A percentile compares a stretch with the other conserved stretches of the same genome.
These are phyloP conservation scores for Paecilomyces dactylethromorphus DNA, from an alignment of 2,329 filamentous ascomycete genomes.

Conservation along the genomic window DNA sequence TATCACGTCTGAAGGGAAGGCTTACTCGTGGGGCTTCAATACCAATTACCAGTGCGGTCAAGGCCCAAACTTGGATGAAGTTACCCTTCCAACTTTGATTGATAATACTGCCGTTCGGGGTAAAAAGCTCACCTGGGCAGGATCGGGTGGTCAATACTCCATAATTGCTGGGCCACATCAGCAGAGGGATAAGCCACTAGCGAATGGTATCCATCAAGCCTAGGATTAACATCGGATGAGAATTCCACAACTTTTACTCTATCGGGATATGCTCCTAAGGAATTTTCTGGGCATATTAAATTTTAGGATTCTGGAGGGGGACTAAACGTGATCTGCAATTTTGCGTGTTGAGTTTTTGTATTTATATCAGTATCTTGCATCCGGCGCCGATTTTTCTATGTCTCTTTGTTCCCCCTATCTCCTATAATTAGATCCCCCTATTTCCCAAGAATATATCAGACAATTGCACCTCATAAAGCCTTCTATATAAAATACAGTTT, in stretches of 20 bases:
- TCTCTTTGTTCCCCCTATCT: too few species aligned
- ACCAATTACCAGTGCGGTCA: conserved; percentile 8
- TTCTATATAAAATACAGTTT: too few species aligned
- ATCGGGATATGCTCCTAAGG: background rate
- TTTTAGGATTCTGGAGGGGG: too few species aligned
- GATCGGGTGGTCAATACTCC: conserved; percentile 8
- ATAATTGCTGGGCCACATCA: background rate
- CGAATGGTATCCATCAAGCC: background rate
- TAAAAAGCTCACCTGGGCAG: conserved; percentile 10
- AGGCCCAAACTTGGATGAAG: conserved; percentile 5
- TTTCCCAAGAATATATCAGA: too few species aligned
- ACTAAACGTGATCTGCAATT: too few species aligned
- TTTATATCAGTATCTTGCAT: too few species aligned
- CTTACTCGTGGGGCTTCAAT: conserved; percentile 12
- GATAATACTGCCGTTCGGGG: conserved; percentile 6
- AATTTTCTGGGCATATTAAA: too few species aligned
- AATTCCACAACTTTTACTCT: too few species aligned
- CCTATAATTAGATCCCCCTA: too few species aligned
- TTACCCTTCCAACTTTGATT: conserved; percentile 5
- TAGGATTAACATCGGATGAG: background rate
- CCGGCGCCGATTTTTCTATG: too few species aligned
- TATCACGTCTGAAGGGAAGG: conserved; percentile 8
- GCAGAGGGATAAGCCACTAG: background rate
- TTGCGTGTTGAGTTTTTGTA: too few species aligned
- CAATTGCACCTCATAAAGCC: too few species aligned